Evolutionary conservation across 805 yeast genomes (phyloP), one percentile per base, ranked within the genome.

Genomic region (Wickerhamomyces chaumierensis): DNA sequence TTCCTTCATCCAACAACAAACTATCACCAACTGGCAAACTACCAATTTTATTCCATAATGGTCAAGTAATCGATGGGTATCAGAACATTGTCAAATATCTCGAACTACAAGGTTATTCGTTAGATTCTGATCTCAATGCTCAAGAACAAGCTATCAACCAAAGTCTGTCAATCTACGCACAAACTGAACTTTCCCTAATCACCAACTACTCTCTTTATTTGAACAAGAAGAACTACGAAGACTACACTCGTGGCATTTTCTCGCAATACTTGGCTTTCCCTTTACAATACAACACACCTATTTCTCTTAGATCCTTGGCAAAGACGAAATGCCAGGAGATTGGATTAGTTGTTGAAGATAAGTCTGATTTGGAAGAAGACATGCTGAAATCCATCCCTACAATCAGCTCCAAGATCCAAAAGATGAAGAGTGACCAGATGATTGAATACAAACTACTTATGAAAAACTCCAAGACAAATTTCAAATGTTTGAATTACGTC

Each of bases 201-300:
- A 71, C 78, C 29, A 69, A 68, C 40, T 80, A 78, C 52, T 73
- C 74, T 37, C 55, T 76, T 28, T 79, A 71, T 46, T 56, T 78
- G 35, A 71, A 76, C 48, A 64, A 68, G 20, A 58, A 55, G 15
- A 81, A 81, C 53, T 81, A 79, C 55, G 81, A 74, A 42, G 53
- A 62, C 12, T 77, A 68, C 47, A 72, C 86, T 4, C 64, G 84
- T 43, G 69, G 69, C 18, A 48, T 69, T 15, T 78, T 78, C 51
- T 61, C 65, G 34, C 47, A 60, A 4, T 67, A 73, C 40, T 56
- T 80, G 16, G 80, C 83, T 6, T 81, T 81, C 60, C 90, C 88
- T 9, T 68, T 79, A 71, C 83, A 80, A 70, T 81, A 80, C 52
- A 73, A 72, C 43, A 75, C 79, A 18, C 87, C 88, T 1, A 45